Evolutionary conservation across 2,329 filamentous ascomycete genomes (phyloP).

Genomic region (Aspergillus viridinutans): DNA sequence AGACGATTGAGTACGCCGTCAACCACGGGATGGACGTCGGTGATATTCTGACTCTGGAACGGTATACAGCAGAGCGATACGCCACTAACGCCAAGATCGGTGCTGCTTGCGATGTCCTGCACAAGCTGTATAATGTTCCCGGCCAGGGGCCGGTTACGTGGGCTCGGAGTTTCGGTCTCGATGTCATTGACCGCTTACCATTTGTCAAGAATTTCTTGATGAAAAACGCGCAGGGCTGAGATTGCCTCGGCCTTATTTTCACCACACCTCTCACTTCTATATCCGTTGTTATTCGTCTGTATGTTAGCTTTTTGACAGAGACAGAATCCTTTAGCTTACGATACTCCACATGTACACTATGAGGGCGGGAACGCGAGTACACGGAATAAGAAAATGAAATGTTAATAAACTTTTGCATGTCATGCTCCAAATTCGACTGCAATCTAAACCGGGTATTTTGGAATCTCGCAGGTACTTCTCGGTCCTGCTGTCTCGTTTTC

Average conservation of each 20-base stretch:
- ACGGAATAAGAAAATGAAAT: background rate
- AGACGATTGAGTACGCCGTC: slow-evolving; percentile 71
- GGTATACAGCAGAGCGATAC: slow-evolving; percentile 78
- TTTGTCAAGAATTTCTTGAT: slow-evolving; percentile 83
- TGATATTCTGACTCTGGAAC: slow-evolving; percentile 69
- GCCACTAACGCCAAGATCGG: slow-evolving; percentile 75
- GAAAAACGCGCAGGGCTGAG: slow-evolving; percentile 53
- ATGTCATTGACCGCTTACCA: slow-evolving; percentile 67
- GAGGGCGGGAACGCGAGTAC: background rate
- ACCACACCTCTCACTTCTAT: background rate
- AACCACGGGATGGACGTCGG: slow-evolving; percentile 85
- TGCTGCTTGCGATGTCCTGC: slow-evolving; percentile 78
- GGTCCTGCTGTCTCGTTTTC: background rate
- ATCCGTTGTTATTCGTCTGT: background rate
- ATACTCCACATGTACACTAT: slow-evolving; percentile 4
- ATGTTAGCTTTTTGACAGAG: background rate
- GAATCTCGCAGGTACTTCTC: slow-evolving; percentile 1
- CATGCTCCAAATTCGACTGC: slow-evolving; percentile 7
- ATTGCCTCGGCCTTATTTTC: background rate
- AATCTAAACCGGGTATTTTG: slow-evolving; percentile 13
- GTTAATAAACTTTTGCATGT: background rate
- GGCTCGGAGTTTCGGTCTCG: slow-evolving; percentile 71
- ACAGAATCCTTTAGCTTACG: background rate
- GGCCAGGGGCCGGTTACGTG: slow-evolving; percentile 74
- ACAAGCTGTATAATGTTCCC: slow-evolving; percentile 78